phyloP scores from a whole-genome alignment of 176 grass and related monocot genomes.

The Triticum turgidum region DNA sequence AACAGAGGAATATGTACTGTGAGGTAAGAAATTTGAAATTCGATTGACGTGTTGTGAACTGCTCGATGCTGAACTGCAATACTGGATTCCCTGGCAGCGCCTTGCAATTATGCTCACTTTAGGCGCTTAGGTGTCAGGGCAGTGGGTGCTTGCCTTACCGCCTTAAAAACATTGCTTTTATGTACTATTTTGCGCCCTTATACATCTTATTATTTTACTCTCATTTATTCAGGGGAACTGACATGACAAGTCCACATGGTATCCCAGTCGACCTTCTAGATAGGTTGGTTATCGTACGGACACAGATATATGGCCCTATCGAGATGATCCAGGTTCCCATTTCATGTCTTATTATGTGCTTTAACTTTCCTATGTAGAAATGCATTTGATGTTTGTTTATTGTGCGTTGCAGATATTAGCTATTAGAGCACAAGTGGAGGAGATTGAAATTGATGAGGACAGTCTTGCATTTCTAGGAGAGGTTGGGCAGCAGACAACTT shows the following conservation, averaged over 20 bases:
- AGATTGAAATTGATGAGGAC: constrained; percentile 91
- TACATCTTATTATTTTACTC: constrained; percentile 28
- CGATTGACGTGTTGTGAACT: not conserved
- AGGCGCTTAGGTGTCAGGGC: too few species aligned
- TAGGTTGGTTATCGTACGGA: constrained; percentile 85
- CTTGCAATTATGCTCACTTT: too few species aligned
- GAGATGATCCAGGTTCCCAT: constrained; percentile 90
- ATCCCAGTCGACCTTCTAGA: constrained; percentile 94
- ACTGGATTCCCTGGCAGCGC: not conserved
- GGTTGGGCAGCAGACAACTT: constrained; percentile 81
- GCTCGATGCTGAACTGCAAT: not conserved
- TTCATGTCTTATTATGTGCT: constrained; percentile 20
- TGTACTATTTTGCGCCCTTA: not conserved
- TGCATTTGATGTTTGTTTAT: constrained; percentile 17
- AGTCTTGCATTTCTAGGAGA: constrained; percentile 94
- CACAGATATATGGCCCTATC: constrained; percentile 88
- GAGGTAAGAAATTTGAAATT: constrained; percentile 50
- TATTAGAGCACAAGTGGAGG: constrained; percentile 94
- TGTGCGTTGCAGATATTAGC: constrained; percentile 63
- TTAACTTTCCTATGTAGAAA: constrained; percentile 26
- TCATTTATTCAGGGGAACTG: constrained; percentile 75
- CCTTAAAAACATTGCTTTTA: too few species aligned
- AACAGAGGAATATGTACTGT: constrained; percentile 96
- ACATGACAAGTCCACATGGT: constrained; percentile 93
- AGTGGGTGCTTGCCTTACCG: too few species aligned